Base-by-base conservation (phyloP, 345 rosid genomes). In the Moricandia moricandioides region DNA sequence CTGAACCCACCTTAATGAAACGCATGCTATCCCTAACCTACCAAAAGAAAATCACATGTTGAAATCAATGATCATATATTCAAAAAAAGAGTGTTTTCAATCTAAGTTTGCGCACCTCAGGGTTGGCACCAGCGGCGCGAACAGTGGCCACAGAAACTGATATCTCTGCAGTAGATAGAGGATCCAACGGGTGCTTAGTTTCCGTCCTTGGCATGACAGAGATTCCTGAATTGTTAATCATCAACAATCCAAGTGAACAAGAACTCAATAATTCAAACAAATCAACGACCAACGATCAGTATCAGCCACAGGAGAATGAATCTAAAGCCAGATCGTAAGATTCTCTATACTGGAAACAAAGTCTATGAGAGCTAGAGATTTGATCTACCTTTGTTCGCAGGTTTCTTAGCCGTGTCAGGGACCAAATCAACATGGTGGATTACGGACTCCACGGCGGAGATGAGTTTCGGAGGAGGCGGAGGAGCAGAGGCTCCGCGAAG, bases 11-110 rank as follows among this genome's bases (percentile, higher is more conserved):
- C 82, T 90, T 97, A 33, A 90, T 79, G 74, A 93, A 93, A 14
- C 98, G 93, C 95, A 88, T 93, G 82, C 97, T 73, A 77, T 93
- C 98, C 79, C 98, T 86, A 55, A 90, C 90, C 98, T 92, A 86
- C 66, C 83, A 72, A 16, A 52, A 12, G 6, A 61, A 77, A 17
- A 64, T 7, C 24, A 31, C n/a, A 79, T 6, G 56, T 16, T 63
- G 8, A 39, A 30, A 30, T 6, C 33, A 6, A 30, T 30, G 39
- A 34, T 40, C 7, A 9, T 14, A 33, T 33, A n/a, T n/a, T n/a
- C n/a, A n/a, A n/a, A n/a, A n/a, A n/a, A n/a, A 21, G 8, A 9
- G 35, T 10, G 14, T 30, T 49, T 65, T 21, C 8, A 18, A 17
- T 57, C 1, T 1, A 21, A 21, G 24, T 21, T 21, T 21, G 1